phyloP scores from a whole-genome alignment of 768 basidiomycete species.

The Mycena maculata region DNA sequence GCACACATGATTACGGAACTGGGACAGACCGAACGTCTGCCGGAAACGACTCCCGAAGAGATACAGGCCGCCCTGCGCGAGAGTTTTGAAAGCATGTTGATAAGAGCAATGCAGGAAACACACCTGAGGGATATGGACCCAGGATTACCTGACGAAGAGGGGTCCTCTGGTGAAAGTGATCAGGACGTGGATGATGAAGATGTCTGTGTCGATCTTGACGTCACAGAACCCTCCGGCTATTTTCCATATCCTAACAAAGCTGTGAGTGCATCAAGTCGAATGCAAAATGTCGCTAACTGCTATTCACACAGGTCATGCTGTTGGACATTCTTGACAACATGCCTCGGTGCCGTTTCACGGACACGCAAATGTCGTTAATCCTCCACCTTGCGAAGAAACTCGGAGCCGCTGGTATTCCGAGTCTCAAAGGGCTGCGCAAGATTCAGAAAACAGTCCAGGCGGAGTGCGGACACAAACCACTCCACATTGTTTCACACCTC shows the following conservation, averaged over 20 bases:
- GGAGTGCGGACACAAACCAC: neutral
- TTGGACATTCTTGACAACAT: neutral
- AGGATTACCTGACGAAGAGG: neutral
- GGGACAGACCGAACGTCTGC: neutral
- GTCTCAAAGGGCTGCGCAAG: neutral
- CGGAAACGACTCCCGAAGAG: neutral
- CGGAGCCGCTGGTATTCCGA: neutral
- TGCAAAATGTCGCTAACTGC: neutral
- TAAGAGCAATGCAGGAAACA: neutral
- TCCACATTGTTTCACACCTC: neutral
- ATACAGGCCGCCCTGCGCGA: neutral
- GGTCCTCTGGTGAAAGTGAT: neutral
- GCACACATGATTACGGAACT: neutral
- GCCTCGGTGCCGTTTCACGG: neutral
- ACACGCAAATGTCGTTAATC: neutral
- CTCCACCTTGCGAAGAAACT: neutral
- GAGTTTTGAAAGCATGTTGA: neutral
- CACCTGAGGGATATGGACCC: neutral
- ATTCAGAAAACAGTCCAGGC: neutral
- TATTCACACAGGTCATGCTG: constrained; percentile 2
- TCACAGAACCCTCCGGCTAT: neutral
- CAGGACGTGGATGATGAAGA: neutral
- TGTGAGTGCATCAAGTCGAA: neutral
- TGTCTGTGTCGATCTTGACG: neutral
- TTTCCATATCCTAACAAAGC: neutral